Base-by-base conservation (phyloP, 2,329 filamentous ascomycete species). In the Xylariales sp. region DNA sequence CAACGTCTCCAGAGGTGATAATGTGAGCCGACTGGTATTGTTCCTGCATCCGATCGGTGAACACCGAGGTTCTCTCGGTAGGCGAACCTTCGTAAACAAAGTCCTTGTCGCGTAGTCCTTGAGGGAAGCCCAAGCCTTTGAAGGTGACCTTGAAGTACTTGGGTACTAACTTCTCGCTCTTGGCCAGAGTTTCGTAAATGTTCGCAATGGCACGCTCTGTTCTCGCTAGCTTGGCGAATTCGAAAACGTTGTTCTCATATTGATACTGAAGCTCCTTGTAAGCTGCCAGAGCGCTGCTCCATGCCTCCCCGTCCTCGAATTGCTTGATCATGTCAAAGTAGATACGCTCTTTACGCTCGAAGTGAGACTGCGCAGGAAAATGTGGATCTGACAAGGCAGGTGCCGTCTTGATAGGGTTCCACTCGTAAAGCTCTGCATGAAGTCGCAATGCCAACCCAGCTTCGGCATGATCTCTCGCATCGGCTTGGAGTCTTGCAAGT, bases 291-390 rank as follows among this genome's bases (percentile, higher is more conserved):
- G 90, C 91, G 60, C 87, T 87, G 54, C 86, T 85, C 91, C 91
- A 97, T 1, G 88, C 88, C 58, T 88, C 84, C n/a, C 89, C 90
- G 46, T 94, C 88, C 58, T 97, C 91, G 50, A 93, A 96, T 59
- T 91, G 76, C 61, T 90, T 89, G 60, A 97, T 95, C 75, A 97
- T 95, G 51, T 89, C 80, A 55, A 96, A 94, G 65, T 94, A 96
- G 37, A 97, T 76, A 27, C 81, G 76, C 63, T 97, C 93, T 61
- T 95, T 95, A 28, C 91, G 83, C 54, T 97, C 91, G 55, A 97
- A 97, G 1, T 87, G 80, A 1, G 84, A 84, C 61, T 97, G 91
- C 8, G 83, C 75, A 0, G 88, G 86, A 59, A 94, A 85, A n/a
- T 73, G 66, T 0, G 89, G 90, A 33, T 90, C 89, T 1, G 69